A percentile compares a stretch with the other conserved stretches of the same genome.
Evolutionary conservation across 306 rosid genomes (phyloP).

Genomic region (Adenanthera pavonina): DNA sequence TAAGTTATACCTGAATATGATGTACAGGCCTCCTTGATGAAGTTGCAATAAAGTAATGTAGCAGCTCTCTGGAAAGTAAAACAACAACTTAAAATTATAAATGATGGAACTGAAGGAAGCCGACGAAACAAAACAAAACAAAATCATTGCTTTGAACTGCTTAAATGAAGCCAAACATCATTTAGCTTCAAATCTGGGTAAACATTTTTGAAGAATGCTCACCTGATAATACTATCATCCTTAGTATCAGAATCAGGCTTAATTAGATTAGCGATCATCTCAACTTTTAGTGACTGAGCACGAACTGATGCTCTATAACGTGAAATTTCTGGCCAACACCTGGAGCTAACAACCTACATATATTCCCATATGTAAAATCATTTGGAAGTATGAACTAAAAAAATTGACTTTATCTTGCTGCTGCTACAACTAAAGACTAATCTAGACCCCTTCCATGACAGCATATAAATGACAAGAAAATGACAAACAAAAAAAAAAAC

Average conservation of each 20-base stretch:
- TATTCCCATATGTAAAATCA: not conserved
- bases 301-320: constrained; percentile 50
- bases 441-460: too few species aligned
- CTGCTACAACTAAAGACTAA: too few species aligned
- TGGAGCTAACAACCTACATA: constrained; percentile 53
- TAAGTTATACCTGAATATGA: constrained; percentile 43
- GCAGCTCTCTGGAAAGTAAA: constrained; percentile 39
- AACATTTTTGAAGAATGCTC: not conserved
- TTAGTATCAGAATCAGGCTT: constrained; percentile 18
- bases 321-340: constrained; percentile 50
- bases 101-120: not conserved
- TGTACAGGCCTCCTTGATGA: constrained; percentile 41
- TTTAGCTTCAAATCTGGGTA: not conserved
- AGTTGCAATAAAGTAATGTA: constrained; percentile 29
- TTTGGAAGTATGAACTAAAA: not conserved
- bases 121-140: not conserved
- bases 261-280: constrained; percentile 41
- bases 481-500: too few species aligned
- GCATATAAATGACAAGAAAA: too few species aligned
- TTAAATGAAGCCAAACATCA: too few species aligned
- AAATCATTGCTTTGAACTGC: too few species aligned
- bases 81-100: too few species aligned
- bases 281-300: constrained; percentile 42
- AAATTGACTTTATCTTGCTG: not conserved
- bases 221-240: constrained; percentile 52